Percentiles rank a stretch among this genome's conserved stretches.
phyloP scores from a whole-genome alignment of 192 early-diverging fungal species.

The Mycoemilia scoparia region DNA sequence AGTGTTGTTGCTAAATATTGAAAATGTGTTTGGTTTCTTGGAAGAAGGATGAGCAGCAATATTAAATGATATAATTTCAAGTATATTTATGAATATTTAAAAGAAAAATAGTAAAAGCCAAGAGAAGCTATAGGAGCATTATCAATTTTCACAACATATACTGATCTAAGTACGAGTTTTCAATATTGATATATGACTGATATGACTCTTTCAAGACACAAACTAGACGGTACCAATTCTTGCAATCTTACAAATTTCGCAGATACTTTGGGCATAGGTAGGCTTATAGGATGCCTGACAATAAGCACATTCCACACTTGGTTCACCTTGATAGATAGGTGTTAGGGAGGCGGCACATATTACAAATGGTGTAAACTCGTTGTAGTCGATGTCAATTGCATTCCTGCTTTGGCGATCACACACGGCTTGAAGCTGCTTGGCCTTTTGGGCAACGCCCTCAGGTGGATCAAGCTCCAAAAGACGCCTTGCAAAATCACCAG shows the following conservation, averaged over 20 bases:
- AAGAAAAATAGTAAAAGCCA: too few species aligned
- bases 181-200: too few species aligned
- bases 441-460: conserved; percentile 55
- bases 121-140: too few species aligned
- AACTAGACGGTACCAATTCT: conserved; percentile 67
- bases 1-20: too few species aligned
- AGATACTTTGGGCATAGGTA: conserved; percentile 58
- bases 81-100: too few species aligned
- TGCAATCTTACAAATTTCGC: conserved; percentile 73
- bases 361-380: conserved; percentile 89
- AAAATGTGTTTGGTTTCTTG: too few species aligned
- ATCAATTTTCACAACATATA: too few species aligned
- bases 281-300: conserved; percentile 77
- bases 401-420: conserved; percentile 66
- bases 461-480: conserved; percentile 79
- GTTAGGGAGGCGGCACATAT: conserved; percentile 68
- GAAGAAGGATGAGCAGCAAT: too few species aligned
- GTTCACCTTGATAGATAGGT: conserved; percentile 80
- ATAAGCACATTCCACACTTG: conserved; percentile 64
- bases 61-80: too few species aligned
- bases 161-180: too few species aligned
- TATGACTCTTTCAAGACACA: too few species aligned
- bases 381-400: conserved; percentile 70
- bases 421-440: conserved; percentile 53
- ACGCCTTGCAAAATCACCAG: conserved; percentile 72